Base-by-base conservation (phyloP, 2,329 filamentous ascomycete species). In the Colletotrichum magnum region DNA sequence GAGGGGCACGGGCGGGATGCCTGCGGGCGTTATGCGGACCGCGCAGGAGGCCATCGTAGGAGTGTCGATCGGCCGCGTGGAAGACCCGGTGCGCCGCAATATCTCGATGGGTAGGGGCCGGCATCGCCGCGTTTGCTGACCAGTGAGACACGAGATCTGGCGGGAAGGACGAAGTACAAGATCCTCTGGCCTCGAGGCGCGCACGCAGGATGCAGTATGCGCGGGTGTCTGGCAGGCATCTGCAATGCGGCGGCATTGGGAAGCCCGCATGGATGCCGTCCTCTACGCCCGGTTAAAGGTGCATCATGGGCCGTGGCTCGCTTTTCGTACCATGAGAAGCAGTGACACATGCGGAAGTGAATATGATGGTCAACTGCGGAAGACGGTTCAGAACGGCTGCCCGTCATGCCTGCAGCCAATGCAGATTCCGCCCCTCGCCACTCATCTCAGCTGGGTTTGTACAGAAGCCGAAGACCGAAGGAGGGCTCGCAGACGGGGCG, bases 131-230 rank as follows among this genome's bases (percentile, higher is more conserved):
- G 66, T 69, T 69, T 69, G 62, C 39, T 66, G 56, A 24, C 66
- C 66, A 66, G 43, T 69, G 66, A 69, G 43, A 69, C 62, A 61
- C 56, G 56, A 61, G 62, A 69, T 69, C 66, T 69, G 9, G 36
- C 60, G 52, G 47, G 32, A 58, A 56, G 56, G 18, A 61, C 62
- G 51, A 65, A 43, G 50, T 24, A 59, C 53, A 24, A 50, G 65
- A 64, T 64, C 43, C 59, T 68, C 45, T 32, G 45, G 53, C 52
- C 53, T 45, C 54, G 32, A 36, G 32, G 10, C 32, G 32, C 32
- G 32, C 32, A 36, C 32, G 32, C 32, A 36, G 32, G 36, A 60
- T 60, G 58, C 7, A 26, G 56, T 13, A 54, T 69, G 62, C 36
- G 36, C 43, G 32, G 59, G 28, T 60, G 66, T 52, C 56, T 66